Conservation (phyloP, 495 filamentous ascomycete genomes). For the Aspergillus baeticus region DNA sequence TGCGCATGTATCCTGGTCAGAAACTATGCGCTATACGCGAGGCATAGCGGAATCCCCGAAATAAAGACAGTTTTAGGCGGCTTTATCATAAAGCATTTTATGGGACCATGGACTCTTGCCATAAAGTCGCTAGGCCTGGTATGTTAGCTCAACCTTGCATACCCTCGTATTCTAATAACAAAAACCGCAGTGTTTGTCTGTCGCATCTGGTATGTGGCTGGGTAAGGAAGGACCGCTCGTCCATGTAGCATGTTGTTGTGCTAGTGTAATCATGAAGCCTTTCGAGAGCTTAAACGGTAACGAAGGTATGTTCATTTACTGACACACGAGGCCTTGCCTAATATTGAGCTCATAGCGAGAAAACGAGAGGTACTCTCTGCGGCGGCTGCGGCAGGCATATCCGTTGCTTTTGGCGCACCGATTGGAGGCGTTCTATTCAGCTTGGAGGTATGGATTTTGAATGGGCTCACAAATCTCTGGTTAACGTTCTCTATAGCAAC, state of each 20-base stretch:
- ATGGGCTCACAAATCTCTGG: not conserved
- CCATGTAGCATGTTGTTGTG: slow-evolving; percentile 96
- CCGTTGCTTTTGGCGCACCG: slow-evolving; percentile 94
- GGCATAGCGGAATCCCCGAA: slow-evolving; percentile 95
- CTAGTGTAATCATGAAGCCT: slow-evolving; percentile 91
- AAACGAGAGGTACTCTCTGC: slow-evolving; percentile 96
- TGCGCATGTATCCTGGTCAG: slow-evolving; percentile 78
- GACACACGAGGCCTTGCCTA: not conserved
- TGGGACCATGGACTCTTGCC: slow-evolving; percentile 89
- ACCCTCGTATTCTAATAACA: slow-evolving; percentile 15
- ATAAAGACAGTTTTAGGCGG: slow-evolving; percentile 96
- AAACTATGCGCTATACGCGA: slow-evolving; percentile 82
- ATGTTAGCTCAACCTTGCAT: slow-evolving; percentile 25
- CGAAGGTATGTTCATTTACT: slow-evolving; percentile 58
- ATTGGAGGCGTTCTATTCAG: slow-evolving; percentile 93
- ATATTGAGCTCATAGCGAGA: slow-evolving; percentile 54
- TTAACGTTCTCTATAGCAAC: slow-evolving; percentile 51
- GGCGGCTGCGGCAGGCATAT: slow-evolving; percentile 91
- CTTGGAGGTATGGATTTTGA: slow-evolving; percentile 61
- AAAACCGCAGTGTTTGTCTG: slow-evolving; percentile 71
- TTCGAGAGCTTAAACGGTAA: slow-evolving; percentile 82
- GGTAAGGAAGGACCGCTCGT: slow-evolving; percentile 97
- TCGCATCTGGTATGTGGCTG: slow-evolving; percentile 96
- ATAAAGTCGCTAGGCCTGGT: slow-evolving; percentile 93
- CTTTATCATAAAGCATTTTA: slow-evolving; percentile 87